These are phyloP conservation scores for Setomelanomma holmii DNA, from an alignment of 2,329 filamentous ascomycete genomes.

Conservation along the genomic window DNA sequence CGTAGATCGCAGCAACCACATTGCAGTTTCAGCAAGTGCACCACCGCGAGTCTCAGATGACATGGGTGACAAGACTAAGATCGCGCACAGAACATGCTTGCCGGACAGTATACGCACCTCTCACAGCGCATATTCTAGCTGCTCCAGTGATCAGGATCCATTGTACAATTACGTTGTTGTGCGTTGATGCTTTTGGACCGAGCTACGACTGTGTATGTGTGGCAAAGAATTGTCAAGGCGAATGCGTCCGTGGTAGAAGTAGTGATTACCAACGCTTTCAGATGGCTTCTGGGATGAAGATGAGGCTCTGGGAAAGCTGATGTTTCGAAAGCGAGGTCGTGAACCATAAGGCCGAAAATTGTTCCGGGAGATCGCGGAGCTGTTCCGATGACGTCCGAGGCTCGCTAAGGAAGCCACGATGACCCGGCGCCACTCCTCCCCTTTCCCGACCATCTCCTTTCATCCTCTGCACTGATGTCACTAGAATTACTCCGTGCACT, in stretches of 20 bases:
- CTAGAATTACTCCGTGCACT: too few species aligned
- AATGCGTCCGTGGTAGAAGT: too few species aligned
- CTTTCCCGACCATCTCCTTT: not conserved
- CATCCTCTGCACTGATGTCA: not conserved
- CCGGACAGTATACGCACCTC: slow-evolving; percentile 13
- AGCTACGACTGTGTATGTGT: too few species aligned
- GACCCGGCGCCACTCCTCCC: slow-evolving; percentile 9
- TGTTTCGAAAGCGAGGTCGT: not conserved
- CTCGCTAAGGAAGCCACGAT: slow-evolving; percentile 10
- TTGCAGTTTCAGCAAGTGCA: too few species aligned
- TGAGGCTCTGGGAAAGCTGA: not conserved
- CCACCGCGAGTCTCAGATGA: too few species aligned
- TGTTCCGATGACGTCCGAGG: slow-evolving; percentile 19
- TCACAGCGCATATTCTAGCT: slow-evolving; percentile 21
- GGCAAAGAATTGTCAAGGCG: too few species aligned
- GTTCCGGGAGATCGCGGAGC: slow-evolving; percentile 20
- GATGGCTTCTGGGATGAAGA: not conserved
- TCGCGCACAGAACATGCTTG: too few species aligned
- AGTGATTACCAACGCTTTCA: too few species aligned
- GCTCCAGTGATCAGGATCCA: slow-evolving; percentile 27
- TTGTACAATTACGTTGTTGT: slow-evolving; percentile 15
- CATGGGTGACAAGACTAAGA: too few species aligned
- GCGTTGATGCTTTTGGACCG: too few species aligned
- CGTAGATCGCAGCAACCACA: too few species aligned
- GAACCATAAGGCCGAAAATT: slow-evolving; percentile 9